Base-by-base conservation (phyloP, 2,329 filamentous ascomycete genomes). In the Xylariaceae sp. region DNA sequence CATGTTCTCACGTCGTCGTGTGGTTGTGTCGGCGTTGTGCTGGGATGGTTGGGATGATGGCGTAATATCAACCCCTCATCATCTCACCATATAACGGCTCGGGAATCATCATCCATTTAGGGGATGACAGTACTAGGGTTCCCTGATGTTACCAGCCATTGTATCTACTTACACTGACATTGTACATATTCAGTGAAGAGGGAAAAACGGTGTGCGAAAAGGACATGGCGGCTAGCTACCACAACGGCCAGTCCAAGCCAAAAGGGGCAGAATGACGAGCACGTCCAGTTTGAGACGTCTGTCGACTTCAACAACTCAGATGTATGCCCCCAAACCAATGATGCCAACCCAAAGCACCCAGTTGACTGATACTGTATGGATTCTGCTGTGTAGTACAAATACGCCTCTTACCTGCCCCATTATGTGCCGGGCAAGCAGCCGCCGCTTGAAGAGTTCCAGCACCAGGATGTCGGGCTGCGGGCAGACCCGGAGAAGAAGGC, bases 401-500 rank as follows among this genome's bases (percentile, higher is more conserved):
- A 28, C 12, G 32, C 37, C 11, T 28, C 32, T 13, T 39, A 39
- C 16, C 28, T 38, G 4, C 37, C 37, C 4, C 37, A 39, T 23
- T 36, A 35, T 18, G 33, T 35, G 2, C 37, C 37, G 4, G 37
- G 37, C 16, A 38, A 34, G 35, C 38, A 40, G 11, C 26, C 24
- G 3, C 32, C 37, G 2, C 30, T 39, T 7, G 25, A 32, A 25
- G 37, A 39, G 15, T 39, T 39, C 19, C 11, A 25, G 14, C 37
- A 39, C 19, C 6, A 24, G 11, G 36, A 38, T 16, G 32, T 32
- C n/a, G 36, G 36, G 17, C 15, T 38, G 15, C 32, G 36, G 5
- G 36, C 36, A 6, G 32, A 38, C 15, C 36, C 36, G 12, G 32
- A 38, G 29, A 38, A 38, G 31, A 38, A 29, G 18, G 29, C 36